Percentiles rank a stretch among this genome's conserved stretches.
Conservation (phyloP, 495 filamentous ascomycete species). For the Penicillium lividum region DNA sequence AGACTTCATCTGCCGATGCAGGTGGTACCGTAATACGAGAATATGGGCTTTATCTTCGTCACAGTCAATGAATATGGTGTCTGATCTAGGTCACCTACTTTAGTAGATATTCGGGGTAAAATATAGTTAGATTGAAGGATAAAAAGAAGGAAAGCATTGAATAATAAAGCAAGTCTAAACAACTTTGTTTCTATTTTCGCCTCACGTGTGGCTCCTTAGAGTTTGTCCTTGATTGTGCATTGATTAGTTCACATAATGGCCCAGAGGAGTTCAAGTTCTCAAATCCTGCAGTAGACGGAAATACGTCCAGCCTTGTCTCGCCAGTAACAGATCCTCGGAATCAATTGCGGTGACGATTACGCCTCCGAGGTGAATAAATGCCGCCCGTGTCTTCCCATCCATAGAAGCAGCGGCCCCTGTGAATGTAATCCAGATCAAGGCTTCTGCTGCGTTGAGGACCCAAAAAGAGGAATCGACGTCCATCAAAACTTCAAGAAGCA, state of each 20-base stretch:
- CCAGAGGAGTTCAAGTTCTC: too few species aligned
- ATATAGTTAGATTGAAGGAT: too few species aligned
- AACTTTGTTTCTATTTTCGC: too few species aligned
- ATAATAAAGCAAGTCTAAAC: too few species aligned
- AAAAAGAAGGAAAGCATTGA: too few species aligned
- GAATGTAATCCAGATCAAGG: background rate
- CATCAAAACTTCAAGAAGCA: background rate
- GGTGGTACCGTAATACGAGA: background rate
- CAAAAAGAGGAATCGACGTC: background rate
- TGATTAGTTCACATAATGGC: too few species aligned
- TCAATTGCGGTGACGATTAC: background rate
- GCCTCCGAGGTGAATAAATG: background rate
- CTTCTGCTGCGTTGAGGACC: background rate
- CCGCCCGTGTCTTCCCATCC: background rate
- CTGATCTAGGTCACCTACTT: too few species aligned
- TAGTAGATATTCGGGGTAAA: too few species aligned
- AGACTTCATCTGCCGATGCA: background rate
- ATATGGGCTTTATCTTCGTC: too few species aligned
- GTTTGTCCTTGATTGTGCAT: background rate
- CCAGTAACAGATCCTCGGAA: background rate
- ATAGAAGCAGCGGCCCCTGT: background rate
- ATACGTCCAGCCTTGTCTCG: background rate
- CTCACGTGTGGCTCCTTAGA: too few species aligned
- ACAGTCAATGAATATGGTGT: too few species aligned
- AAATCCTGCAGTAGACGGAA: background rate